Evolutionary conservation across 73 alveolate genomes (phyloP).

Genomic region (Strombidium stylifer): DNA sequence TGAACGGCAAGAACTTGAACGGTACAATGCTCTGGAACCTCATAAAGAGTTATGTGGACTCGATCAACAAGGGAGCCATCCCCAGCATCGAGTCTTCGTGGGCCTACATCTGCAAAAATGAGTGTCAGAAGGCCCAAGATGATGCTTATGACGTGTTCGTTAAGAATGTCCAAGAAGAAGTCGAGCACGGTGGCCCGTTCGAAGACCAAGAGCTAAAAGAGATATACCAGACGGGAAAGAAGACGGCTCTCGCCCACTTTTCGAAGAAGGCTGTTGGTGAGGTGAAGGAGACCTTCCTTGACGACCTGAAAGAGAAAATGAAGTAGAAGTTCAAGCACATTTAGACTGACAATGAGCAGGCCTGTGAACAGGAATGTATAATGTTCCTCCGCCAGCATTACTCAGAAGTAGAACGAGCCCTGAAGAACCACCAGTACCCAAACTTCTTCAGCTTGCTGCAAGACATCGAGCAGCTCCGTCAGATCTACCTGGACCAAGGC

Average conservation of each 20-base stretch:
- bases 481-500: constrained; percentile 75
- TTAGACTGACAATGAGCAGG: constrained; percentile 74
- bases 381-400: constrained; percentile 67
- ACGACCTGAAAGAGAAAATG: constrained; percentile 63
- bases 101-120: constrained; percentile 74
- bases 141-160: constrained; percentile 51
- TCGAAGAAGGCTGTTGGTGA: constrained; percentile 76
- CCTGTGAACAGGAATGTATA: constrained; percentile 49
- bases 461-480: constrained; percentile 69
- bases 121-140: constrained; percentile 54
- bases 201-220: constrained; percentile 64
- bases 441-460: constrained; percentile 69
- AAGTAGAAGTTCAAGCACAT: constrained; percentile 57
- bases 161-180: constrained; percentile 29
- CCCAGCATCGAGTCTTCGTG: constrained; percentile 90
- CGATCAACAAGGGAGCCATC: constrained; percentile 87
- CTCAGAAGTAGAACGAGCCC: constrained; percentile 68
- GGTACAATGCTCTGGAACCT: constrained; percentile 87
- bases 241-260: constrained; percentile 63
- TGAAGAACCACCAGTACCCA: constrained; percentile 70
- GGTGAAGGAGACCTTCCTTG: constrained; percentile 56
- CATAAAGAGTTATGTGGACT: constrained; percentile 67
- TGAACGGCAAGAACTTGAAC: constrained; percentile 86
- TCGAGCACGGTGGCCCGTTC: constrained; percentile 43
- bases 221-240: constrained; percentile 64